phyloP scores from a whole-genome alignment of 2,329 filamentous ascomycete genomes.

The Claviceps sp. region DNA sequence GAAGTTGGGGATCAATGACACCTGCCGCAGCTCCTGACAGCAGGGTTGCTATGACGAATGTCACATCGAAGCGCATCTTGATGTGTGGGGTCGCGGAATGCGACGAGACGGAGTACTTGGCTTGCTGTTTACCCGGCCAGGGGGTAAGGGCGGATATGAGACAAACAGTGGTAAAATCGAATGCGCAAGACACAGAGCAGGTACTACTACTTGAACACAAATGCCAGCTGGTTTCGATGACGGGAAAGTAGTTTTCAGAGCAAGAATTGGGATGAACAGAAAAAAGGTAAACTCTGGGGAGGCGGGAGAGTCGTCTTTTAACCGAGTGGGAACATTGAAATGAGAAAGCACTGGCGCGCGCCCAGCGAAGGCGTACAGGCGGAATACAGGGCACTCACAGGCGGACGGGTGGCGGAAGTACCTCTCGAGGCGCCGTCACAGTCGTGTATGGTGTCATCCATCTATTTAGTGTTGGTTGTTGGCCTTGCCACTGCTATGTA shows the following conservation, averaged over 20 bases:
- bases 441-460: no score
- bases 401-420: neutral
- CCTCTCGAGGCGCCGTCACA: neutral
- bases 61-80: slow-evolving; percentile 8
- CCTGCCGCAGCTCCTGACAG: slow-evolving; percentile 5
- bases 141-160: neutral
- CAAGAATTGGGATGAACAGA: no score
- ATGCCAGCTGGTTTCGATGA: no score
- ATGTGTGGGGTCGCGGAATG: neutral
- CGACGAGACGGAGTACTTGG: neutral
- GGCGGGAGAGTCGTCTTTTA: neutral
- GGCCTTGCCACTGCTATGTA: no score
- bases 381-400: neutral
- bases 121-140: neutral
- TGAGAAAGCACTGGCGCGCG: neutral
- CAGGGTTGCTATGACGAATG: slow-evolving; percentile 3
- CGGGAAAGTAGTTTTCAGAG: no score
- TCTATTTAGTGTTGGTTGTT: no score
- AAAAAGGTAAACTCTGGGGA: no score
- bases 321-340: neutral
- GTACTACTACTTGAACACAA: no score
- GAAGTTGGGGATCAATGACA: slow-evolving; percentile 8
- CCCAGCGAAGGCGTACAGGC: neutral
- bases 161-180: neutral
- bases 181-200: no score